phyloP scores from a whole-genome alignment of 2,329 filamentous ascomycete species.

The Annulohypoxylon truncatum region DNA sequence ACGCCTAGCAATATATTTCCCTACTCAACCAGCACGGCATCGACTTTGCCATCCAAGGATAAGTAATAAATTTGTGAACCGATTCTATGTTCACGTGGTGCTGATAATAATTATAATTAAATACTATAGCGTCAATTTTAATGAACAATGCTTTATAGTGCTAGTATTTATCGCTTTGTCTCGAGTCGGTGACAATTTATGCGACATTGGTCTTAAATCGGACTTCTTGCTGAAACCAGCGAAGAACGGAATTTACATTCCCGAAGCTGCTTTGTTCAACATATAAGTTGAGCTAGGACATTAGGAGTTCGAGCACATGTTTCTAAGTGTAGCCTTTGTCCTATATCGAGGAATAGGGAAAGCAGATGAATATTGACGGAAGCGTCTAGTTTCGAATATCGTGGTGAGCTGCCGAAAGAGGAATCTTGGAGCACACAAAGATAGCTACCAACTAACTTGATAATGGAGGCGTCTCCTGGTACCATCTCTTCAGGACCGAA shows the following conservation, averaged over 20 bases:
- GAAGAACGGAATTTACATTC: conserved; percentile 17
- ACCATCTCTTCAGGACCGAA: background rate
- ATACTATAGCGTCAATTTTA: conserved; percentile 15
- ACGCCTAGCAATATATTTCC: background rate
- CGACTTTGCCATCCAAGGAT: background rate
- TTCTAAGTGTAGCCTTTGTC: conserved; percentile 28
- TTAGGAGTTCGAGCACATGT: background rate
- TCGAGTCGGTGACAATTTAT: background rate
- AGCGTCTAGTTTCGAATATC: conserved; percentile 29
- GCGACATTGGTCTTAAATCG: conserved; percentile 13
- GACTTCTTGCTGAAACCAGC: conserved; percentile 32
- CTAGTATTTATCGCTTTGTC: background rate
- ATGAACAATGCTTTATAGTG: background rate
- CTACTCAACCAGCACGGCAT: background rate
- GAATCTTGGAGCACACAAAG: conserved; percentile 37
- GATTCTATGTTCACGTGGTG: background rate
- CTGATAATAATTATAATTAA: background rate
- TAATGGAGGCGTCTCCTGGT: conserved; percentile 26
- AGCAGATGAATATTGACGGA: conserved; percentile 21
- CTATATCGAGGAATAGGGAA: background rate
- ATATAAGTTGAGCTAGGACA: background rate
- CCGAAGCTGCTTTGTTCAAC: conserved; percentile 28
- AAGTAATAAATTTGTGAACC: background rate
- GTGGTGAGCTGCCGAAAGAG: conserved; percentile 31
- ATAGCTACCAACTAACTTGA: conserved; percentile 20